Base-by-base conservation (phyloP, 179 eudicot species). In the Silene vulgaris region DNA sequence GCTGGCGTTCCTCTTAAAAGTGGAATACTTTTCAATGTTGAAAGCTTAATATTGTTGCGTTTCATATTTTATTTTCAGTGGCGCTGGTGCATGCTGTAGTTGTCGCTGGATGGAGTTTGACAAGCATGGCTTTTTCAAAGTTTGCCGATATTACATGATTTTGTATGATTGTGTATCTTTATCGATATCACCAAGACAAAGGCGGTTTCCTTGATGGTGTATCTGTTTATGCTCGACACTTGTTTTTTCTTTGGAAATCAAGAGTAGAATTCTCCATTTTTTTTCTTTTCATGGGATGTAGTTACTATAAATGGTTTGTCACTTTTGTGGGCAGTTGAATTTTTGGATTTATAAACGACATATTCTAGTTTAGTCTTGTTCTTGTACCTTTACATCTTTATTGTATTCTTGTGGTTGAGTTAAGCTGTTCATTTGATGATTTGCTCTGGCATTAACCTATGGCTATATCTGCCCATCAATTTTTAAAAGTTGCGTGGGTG, bases 261-360 rank as follows among this genome's bases (percentile, higher is more conserved):
- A 52, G 12, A 52, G 0, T 52, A 52, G 21, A 52, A 61, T 52
- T 50, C 37, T 20, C 17, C 4, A 8, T 40, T 40, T 68, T 68
- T 8, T 11, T 43, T 68, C 5, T 17, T 43, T 68, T 68, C 17
- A 8, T 35, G 54, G 63, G 45, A 52, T 50, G 74, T 71, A 26
- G 62, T 52, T 52, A n/a, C 40, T 70, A 61, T 71, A 71, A 14
- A 71, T 71, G 61, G 1, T 28, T 71, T 52, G 59, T 52, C 6
- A 52, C 19, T 28, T 62, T 62, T 62, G n/a, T 67, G 26, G 11
- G 52, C 26, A 67, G 52, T 35, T 35, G 52, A 35, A 14, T 35
- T 35, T 35, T 67, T 37, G 50, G 71, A n/a, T 28, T 37, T 7
- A 37, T 71, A 50, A 52, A 32, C 60, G 56, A 40, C 56, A 40